Conservation (phyloP, 176 grass and related monocot species). For the Zoysia japonica region DNA sequence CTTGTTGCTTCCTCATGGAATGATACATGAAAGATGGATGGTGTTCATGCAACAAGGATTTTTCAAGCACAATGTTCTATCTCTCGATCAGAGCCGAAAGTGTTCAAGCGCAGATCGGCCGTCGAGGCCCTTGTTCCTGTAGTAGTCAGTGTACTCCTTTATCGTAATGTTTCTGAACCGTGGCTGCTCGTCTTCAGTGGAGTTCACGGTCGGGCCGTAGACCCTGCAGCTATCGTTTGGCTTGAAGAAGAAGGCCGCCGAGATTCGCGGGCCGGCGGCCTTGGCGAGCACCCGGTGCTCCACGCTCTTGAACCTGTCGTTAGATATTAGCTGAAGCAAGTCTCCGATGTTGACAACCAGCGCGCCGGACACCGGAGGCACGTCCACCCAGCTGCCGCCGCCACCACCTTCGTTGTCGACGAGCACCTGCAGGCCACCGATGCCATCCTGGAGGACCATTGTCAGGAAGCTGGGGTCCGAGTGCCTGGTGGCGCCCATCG, state of each 20-base stretch:
- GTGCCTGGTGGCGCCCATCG: conserved; percentile 37
- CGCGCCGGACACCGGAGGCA: conserved; percentile 41
- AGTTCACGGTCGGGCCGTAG: conserved; percentile 13
- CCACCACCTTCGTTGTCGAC: not conserved
- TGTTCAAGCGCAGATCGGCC: conserved; percentile 40
- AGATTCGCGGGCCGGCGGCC: conserved; percentile 22
- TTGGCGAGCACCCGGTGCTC: too few relatives aligned
- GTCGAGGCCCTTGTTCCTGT: conserved; percentile 50
- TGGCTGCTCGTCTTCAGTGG: not conserved
- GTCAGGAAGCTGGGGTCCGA: conserved; percentile 50
- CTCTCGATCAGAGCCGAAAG: conserved; percentile 1
- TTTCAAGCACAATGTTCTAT: too few relatives aligned
- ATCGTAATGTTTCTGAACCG: conserved; percentile 40
- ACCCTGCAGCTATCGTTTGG: not conserved
- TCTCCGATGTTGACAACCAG: not conserved
- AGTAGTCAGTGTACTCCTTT: conserved; percentile 36
- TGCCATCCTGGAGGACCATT: conserved; percentile 48
- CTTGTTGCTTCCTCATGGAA: too few relatives aligned
- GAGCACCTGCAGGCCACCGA: conserved; percentile 50
- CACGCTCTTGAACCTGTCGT: too few relatives aligned
- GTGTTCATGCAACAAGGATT: too few relatives aligned
- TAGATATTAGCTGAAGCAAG: too few relatives aligned
- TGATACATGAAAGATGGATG: too few relatives aligned
- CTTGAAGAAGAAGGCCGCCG: conserved; percentile 49
- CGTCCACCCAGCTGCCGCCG: conserved; percentile 38